Conservation (phyloP, 73 alveolate species). For the Symbiodinium natans region DNA sequence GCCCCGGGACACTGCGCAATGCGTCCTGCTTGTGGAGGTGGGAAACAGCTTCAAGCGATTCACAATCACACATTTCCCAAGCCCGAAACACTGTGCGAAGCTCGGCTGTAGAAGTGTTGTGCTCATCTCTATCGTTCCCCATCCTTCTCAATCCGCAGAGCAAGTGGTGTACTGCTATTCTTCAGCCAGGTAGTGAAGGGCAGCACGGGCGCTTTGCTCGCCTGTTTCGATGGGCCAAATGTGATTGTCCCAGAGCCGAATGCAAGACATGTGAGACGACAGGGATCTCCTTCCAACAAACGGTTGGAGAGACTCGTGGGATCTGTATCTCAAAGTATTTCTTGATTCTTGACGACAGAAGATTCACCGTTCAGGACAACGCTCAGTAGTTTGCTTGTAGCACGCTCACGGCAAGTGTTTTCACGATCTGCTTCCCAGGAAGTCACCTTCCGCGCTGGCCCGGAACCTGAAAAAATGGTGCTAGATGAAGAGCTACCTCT, state of each 20-base stretch:
- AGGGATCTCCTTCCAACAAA: too few species aligned
- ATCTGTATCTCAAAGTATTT: too few species aligned
- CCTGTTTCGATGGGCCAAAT: slow-evolving; percentile 42
- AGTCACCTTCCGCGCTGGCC: slow-evolving; percentile 51
- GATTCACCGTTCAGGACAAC: too few species aligned
- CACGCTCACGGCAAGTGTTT: not conserved
- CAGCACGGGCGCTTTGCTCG: slow-evolving; percentile 25
- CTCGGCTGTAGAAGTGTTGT: not conserved
- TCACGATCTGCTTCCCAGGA: not conserved
- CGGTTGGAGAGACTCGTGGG: too few species aligned
- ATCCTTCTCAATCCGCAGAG: too few species aligned
- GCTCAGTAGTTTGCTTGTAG: too few species aligned
- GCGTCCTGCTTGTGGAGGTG: slow-evolving; percentile 39
- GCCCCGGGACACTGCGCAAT: slow-evolving; percentile 58
- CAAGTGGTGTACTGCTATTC: not conserved
- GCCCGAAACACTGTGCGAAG: not conserved
- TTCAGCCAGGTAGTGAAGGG: slow-evolving; percentile 32
- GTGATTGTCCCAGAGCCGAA: not conserved
- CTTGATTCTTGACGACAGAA: too few species aligned
- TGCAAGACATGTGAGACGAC: not conserved
- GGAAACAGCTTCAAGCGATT: not conserved
- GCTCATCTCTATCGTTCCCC: too few species aligned
- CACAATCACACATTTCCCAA: not conserved
- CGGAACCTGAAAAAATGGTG: not conserved
- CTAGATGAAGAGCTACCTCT: not conserved